A percentile compares a stretch with the other conserved stretches of the same genome.
Conservation (phyloP, 2,329 filamentous ascomycete genomes). For the Cercospora brassicicola region DNA sequence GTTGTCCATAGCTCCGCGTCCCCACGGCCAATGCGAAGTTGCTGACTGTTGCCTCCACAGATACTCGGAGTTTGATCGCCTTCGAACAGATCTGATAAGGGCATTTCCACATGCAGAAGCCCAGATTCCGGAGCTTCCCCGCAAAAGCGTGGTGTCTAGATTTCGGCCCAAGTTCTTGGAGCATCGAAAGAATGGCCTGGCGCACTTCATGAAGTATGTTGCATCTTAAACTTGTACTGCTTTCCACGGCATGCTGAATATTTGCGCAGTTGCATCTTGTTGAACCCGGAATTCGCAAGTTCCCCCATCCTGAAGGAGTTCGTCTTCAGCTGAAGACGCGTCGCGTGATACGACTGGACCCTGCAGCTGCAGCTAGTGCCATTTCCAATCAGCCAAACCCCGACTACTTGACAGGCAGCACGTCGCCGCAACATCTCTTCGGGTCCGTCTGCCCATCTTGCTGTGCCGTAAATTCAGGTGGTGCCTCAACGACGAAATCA, state of each 20-base stretch:
- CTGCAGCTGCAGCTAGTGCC: neutral
- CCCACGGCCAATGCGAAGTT: neutral
- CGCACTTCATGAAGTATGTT: conserved; percentile 88
- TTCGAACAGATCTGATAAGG: conserved; percentile 69
- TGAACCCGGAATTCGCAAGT: conserved; percentile 91
- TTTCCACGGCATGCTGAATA: conserved; percentile 12
- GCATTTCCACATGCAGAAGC: conserved; percentile 82
- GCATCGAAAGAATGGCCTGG: conserved; percentile 74
- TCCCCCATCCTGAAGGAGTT: conserved; percentile 92
- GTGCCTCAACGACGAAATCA: neutral
- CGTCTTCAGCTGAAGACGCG: conserved; percentile 56
- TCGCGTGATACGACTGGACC: neutral
- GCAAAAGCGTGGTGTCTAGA: conserved; percentile 80
- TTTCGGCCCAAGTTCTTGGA: conserved; percentile 86
- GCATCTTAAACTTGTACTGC: conserved; percentile 21
- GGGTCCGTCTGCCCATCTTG: neutral
- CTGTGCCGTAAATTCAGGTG: neutral
- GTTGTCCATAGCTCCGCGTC: conserved; percentile 37
- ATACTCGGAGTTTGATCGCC: conserved; percentile 90
- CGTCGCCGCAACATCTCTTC: neutral
- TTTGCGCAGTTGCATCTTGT: conserved; percentile 71
- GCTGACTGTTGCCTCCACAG: conserved; percentile 42
- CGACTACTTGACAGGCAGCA: neutral
- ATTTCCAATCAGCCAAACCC: neutral
- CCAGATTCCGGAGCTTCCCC: conserved; percentile 85